phyloP scores from a whole-genome alignment of 768 basidiomycete species.

The Guyanaporus albipodus region DNA sequence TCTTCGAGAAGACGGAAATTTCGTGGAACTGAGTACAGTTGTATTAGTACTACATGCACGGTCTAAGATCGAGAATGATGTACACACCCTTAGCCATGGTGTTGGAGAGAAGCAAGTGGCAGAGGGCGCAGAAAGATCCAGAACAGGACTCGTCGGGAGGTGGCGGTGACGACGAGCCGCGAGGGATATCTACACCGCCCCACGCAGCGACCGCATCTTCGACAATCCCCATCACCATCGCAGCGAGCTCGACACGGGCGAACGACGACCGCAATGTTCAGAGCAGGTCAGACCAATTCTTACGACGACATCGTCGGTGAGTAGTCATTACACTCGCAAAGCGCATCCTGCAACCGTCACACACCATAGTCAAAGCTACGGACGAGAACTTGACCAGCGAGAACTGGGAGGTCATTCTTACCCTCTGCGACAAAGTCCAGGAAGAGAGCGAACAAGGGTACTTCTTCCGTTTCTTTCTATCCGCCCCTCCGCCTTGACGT shows the following conservation, averaged over 20 bases:
- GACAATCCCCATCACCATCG: conserved; percentile 8
- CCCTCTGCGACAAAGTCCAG: conserved; percentile 92
- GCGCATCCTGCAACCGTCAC: background rate
- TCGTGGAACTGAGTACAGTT: conserved; percentile 68
- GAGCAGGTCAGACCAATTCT: conserved; percentile 59
- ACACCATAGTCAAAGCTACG: conserved; percentile 84
- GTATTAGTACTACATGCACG: background rate
- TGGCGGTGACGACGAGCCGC: conserved; percentile 2
- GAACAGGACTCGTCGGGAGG: no score
- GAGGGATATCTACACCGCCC: conserved; percentile 27
- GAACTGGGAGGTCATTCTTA: conserved; percentile 94
- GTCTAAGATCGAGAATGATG: conserved; percentile 6
- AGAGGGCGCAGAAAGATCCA: conserved; percentile 1
- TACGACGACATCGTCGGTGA: conserved; percentile 92
- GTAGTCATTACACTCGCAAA: conserved; percentile 31
- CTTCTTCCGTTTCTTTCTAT: conserved; percentile 3
- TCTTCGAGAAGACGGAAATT: conserved; percentile 97
- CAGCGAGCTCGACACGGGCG: conserved; percentile 7
- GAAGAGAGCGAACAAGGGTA: conserved; percentile 88
- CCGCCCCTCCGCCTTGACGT: conserved; percentile 15
- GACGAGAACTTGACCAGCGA: conserved; percentile 93
- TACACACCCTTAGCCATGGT: conserved; percentile 58
- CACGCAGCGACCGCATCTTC: conserved; percentile 21
- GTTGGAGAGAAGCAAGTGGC: conserved; percentile 9
- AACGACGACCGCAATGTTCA: conserved; percentile 54